Evolutionary conservation across 148 eudicot genomes (phyloP).

Genomic region (Dianthus caryophyllus): DNA sequence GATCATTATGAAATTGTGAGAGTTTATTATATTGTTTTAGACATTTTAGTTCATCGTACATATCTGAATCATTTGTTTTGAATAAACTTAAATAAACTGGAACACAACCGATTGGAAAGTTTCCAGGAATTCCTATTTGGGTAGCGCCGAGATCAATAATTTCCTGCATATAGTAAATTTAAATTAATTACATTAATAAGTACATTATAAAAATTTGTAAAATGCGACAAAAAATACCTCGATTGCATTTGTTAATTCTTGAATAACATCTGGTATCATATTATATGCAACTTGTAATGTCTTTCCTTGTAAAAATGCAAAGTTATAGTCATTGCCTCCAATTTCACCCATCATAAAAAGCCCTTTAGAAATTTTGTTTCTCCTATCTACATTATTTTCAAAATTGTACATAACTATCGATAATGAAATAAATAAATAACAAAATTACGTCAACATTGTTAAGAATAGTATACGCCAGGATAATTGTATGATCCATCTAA

Average conservation of each 20-base stretch:
- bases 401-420: too few relatives aligned
- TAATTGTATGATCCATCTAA: too few relatives aligned
- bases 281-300: slow-evolving; percentile 4
- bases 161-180: slow-evolving; percentile 30
- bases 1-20: slow-evolving; percentile 22
- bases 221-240: background rate
- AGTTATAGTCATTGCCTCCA: slow-evolving; percentile 20
- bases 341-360: slow-evolving; percentile 20
- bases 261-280: slow-evolving; percentile 19
- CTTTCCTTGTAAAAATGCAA: slow-evolving; percentile 3
- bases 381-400: slow-evolving; percentile 9
- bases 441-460: too few relatives aligned
- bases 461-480: too few relatives aligned
- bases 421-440: too few relatives aligned
- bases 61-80: slow-evolving; percentile 13
- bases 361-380: background rate
- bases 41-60: slow-evolving; percentile 31
- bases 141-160: slow-evolving; percentile 31
- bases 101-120: slow-evolving; percentile 35
- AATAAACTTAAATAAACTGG: slow-evolving; percentile 15
- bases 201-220: too few relatives aligned
- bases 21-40: slow-evolving; percentile 23
- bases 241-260: slow-evolving; percentile 7
- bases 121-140: slow-evolving; percentile 34
- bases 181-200: too few relatives aligned